These are phyloP conservation scores for Rutidosis leptorrhynchoides DNA, from an alignment of 129 eudicot species.

Conservation along the genomic window DNA sequence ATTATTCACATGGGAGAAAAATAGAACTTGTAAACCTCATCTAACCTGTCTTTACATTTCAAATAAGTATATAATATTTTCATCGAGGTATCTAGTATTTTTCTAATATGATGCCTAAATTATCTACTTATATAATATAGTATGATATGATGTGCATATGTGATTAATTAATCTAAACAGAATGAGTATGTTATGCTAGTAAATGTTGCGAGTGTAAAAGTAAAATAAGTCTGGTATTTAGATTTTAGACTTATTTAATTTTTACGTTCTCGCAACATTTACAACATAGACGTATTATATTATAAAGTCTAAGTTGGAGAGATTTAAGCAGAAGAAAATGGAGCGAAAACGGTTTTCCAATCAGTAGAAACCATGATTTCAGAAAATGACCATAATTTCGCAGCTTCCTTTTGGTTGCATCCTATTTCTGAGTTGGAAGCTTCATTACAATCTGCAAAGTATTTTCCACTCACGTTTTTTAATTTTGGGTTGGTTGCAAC, in stretches of 20 bases:
- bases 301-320: neutral
- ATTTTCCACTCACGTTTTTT: slow-evolving; percentile 57
- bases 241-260: neutral
- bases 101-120: slow-evolving; percentile 12
- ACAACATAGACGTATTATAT: neutral
- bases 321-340: slow-evolving; percentile 21
- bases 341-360: slow-evolving; percentile 35
- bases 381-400: slow-evolving; percentile 66
- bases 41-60: slow-evolving; percentile 34
- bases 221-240: neutral
- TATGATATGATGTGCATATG: no score
- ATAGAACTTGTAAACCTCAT: slow-evolving; percentile 18
- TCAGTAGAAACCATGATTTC: slow-evolving; percentile 54
- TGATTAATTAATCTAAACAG: neutral
- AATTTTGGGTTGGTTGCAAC: slow-evolving; percentile 71
- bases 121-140: neutral
- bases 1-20: neutral
- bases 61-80: slow-evolving; percentile 24
- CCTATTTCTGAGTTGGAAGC: slow-evolving; percentile 60
- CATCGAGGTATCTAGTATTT: slow-evolving; percentile 25
- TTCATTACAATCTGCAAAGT: slow-evolving; percentile 86
- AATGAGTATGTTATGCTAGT: no score
- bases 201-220: neutral
- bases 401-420: slow-evolving; percentile 59
- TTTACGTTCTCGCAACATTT: neutral